Percentiles rank a stretch among this genome's conserved stretches.
Conservation (phyloP, 352 stramenopile species). For the Elongisporangium undulatum region DNA sequence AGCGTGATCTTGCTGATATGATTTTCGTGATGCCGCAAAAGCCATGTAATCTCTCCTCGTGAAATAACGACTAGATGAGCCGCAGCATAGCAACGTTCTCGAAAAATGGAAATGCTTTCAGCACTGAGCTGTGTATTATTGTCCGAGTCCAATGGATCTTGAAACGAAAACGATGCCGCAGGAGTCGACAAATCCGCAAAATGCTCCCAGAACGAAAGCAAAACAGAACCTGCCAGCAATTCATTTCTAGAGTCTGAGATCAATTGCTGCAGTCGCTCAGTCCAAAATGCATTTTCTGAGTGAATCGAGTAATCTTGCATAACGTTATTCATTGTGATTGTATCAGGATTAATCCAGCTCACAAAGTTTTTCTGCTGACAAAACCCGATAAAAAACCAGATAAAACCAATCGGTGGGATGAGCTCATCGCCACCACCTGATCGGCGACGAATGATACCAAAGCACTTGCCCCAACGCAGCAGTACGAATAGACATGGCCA, state of each 20-base stretch:
- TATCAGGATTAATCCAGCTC: slow-evolving; percentile 21
- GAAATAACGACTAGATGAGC: slow-evolving; percentile 61
- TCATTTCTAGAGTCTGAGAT: slow-evolving; percentile 20
- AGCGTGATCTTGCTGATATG: slow-evolving; percentile 64
- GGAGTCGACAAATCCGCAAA: slow-evolving; percentile 55
- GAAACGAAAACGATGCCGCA: slow-evolving; percentile 39
- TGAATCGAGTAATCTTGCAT: slow-evolving; percentile 40
- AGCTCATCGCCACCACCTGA: slow-evolving; percentile 45
- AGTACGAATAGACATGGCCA: slow-evolving; percentile 72
- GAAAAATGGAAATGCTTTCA: slow-evolving; percentile 40
- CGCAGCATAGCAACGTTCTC: slow-evolving; percentile 57
- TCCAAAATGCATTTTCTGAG: slow-evolving; percentile 67
- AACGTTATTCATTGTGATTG: slow-evolving; percentile 29
- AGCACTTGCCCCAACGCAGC: slow-evolving; percentile 70
- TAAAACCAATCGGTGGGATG: slow-evolving; percentile 60
- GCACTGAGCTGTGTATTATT: slow-evolving; percentile 62
- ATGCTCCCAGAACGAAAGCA: slow-evolving; percentile 53
- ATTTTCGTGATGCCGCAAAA: slow-evolving; percentile 44
- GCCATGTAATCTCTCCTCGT: slow-evolving; percentile 47
- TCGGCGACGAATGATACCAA: slow-evolving; percentile 54
- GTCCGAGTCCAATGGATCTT: slow-evolving; percentile 47
- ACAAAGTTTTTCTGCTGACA: slow-evolving; percentile 50
- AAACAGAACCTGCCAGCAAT: slow-evolving; percentile 32
- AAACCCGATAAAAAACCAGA: slow-evolving; percentile 73
- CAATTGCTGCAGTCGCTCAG: slow-evolving; percentile 32